These are phyloP conservation scores for Astrocystis sublimbata DNA, from an alignment of 495 filamentous ascomycete genomes.

Conservation along the genomic window DNA sequence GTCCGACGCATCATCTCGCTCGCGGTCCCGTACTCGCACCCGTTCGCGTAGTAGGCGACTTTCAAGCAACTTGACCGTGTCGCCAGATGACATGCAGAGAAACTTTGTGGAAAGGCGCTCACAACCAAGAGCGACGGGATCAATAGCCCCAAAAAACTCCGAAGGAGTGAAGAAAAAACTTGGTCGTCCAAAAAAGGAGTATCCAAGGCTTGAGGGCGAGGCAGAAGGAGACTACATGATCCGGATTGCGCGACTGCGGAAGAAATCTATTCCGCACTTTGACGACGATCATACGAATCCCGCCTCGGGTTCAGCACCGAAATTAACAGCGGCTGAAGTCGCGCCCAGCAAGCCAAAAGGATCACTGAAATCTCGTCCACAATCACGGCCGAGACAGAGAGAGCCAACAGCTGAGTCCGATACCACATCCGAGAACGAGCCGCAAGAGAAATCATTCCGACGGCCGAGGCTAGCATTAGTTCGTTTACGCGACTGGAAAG, in stretches of 20 bases:
- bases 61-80: neutral
- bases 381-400: neutral
- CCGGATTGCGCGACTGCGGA: conserved; percentile 40
- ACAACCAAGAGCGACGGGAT: conserved; percentile 23
- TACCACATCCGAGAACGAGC: neutral
- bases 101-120: conserved; percentile 18
- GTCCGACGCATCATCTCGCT: conserved; percentile 25
- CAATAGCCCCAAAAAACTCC: neutral
- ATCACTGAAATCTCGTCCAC: neutral
- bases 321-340: neutral
- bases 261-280: conserved; percentile 25
- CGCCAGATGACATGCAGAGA: conserved; percentile 1
- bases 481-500: conserved; percentile 73
- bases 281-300: conserved; percentile 13
- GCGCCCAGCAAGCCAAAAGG: neutral
- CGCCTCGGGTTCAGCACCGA: conserved; percentile 5
- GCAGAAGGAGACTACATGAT: conserved; percentile 42
- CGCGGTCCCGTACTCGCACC: conserved; percentile 5
- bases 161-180: conserved; percentile 15
- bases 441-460: neutral
- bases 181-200: conserved; percentile 42
- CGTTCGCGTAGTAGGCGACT: conserved; percentile 14
- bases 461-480: conserved; percentile 20
- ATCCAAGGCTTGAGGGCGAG: conserved; percentile 44
- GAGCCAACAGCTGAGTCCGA: neutral